Evolutionary conservation across 768 basidiomycete genomes (phyloP), one percentile per base, ranked within the genome.

Genomic region (Clathrus columnatus): DNA sequence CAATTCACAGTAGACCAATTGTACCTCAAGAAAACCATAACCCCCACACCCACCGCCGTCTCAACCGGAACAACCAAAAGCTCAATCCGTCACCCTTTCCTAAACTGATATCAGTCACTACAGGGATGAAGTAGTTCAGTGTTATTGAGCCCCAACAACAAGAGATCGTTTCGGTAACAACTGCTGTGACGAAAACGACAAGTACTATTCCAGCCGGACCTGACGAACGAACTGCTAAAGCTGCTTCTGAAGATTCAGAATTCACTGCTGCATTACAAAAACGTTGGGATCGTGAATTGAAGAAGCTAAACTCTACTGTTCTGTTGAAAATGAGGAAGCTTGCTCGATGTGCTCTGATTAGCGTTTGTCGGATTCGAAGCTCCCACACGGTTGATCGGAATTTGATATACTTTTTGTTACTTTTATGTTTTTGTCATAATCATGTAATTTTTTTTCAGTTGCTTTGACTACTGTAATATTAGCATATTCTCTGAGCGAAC

Each of bases 321-420:
- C 88, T 59, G 62, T 95, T 48, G 91, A 94, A 69, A 95, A 95
- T 71, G 92, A 93, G 75, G 92, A 95, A 53, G 90, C 87, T 1
- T 95, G 91, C 65, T 63, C 91, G 67, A 93, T 93, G 90, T 91
- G 90, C 72, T 91, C 88, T 32, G 64, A 63, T 44, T 66, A 54
- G 60, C 36, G 11, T 32, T 17, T 21, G 50, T n/a, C n/a, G n/a
- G n/a, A n/a, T n/a, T n/a, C n/a, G n/a, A n/a, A n/a, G n/a, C n/a
- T n/a, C n/a, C n/a, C n/a, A n/a, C n/a, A n/a, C n/a, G n/a, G n/a
- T n/a, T n/a, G n/a, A n/a, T n/a, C n/a, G n/a, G n/a, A n/a, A n/a
- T n/a, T n/a, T n/a, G n/a, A n/a, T n/a, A n/a, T n/a, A n/a, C n/a
- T n/a, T n/a, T n/a, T n/a, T n/a, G n/a, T n/a, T n/a, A n/a, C n/a